Evolutionary conservation across 768 basidiomycete genomes (phyloP).

Genomic region (Boletus barrowsii): DNA sequence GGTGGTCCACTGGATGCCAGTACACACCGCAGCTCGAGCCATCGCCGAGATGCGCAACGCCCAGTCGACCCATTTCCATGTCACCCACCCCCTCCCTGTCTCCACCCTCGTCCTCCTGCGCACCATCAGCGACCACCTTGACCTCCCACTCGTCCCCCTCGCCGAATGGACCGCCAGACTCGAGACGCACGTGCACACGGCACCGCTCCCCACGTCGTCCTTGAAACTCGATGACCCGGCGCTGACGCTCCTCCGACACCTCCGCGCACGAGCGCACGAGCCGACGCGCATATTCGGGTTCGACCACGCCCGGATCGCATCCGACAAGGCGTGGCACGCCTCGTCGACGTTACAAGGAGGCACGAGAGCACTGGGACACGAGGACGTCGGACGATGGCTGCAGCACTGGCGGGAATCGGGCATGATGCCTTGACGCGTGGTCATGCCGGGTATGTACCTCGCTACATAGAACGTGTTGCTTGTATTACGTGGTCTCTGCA

Average conservation of each 20-base stretch:
- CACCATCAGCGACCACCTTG: constrained; percentile 2
- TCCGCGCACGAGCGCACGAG: neutral
- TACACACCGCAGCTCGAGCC: constrained; percentile 10
- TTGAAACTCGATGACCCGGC: constrained; percentile 1
- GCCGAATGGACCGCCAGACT: constrained; percentile 11
- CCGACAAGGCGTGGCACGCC: constrained; percentile 7
- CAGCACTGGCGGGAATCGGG: constrained; percentile 8
- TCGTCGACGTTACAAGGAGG: constrained; percentile 8
- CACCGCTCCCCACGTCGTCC: neutral
- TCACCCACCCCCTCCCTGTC: constrained; percentile 13
- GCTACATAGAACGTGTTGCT: no score
- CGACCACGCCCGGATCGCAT: neutral
- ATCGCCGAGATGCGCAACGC: constrained; percentile 17
- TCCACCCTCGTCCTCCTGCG: constrained; percentile 11
- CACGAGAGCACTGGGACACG: neutral
- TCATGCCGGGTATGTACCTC: no score
- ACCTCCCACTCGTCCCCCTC: constrained; percentile 8
- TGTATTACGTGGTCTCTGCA: no score
- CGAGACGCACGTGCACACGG: constrained; percentile 1
- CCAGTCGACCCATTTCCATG: neutral
- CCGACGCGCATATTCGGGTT: constrained; percentile 2
- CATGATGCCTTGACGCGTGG: neutral
- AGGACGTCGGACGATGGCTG: constrained; percentile 10
- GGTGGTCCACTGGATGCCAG: constrained; percentile 2
- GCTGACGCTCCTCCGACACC: constrained; percentile 1